Base-by-base conservation (phyloP, 2,329 filamentous ascomycete species). In the Dactylonectria estremocensis region DNA sequence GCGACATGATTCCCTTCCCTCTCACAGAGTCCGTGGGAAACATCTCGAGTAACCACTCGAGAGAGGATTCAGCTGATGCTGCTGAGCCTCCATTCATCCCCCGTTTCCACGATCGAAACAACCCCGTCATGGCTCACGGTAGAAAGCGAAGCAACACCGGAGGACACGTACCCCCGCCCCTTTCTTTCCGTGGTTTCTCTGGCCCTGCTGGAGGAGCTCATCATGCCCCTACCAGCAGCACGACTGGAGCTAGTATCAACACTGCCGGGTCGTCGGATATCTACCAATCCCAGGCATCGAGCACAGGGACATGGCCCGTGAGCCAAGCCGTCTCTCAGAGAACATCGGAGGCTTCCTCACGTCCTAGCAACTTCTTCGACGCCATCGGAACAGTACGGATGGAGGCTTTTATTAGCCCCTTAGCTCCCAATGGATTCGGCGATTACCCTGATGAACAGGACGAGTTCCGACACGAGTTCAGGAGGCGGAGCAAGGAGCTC, bases 121-220 rank as follows among this genome's bases (percentile, higher is more conserved):
- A 61, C 20, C 57, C 63, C 13, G 78, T 77, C 3, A 77, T 80
- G 52, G 78, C 86, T 0, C 95, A 98, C 78, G 90, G 90, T 7
- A 92, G 95, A 67, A 97, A 97, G 83, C 89, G 95, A 69, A 97
- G 95, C 83, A 97, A 95, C 77, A 97, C 95, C 0, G 93, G 93
- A 11, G 92, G 94, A 5, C 90, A 93, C 52, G 87, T 90, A 20
- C 89, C 89, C 14, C 92, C 91, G 31, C 90, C 92, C 1, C 85
- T 90, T 55, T 91, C 92, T 2, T 94, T 96, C 84, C 90, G 94
- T 52, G 94, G 92, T 69, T 95, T 97, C 81, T 95, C 93, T 1
- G 85, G 86, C 1, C 86, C 88, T 7, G 76, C 79, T 10, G 80
- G 80, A 50, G 78, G 79, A 66, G 80, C 78, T 46, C 82, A 82